Evolutionary conservation across 306 rosid species (phyloP).

Genomic region (Mimosa pudica): DNA sequence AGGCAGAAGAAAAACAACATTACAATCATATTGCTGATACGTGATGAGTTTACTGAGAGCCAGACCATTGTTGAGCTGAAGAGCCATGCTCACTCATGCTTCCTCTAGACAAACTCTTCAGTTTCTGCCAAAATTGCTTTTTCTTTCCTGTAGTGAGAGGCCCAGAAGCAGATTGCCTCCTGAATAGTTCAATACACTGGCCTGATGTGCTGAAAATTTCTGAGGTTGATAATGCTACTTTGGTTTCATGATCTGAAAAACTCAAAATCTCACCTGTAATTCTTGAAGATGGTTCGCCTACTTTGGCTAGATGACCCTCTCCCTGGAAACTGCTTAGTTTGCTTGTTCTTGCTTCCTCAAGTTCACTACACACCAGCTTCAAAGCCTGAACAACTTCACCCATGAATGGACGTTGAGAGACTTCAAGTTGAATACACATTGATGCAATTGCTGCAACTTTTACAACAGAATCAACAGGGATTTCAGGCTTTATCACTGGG

Average conservation of each 20-base stretch:
- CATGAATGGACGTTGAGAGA: constrained; percentile 75
- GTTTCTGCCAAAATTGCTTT: constrained; percentile 70
- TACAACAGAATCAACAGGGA: constrained; percentile 49
- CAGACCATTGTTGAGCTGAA: constrained; percentile 55
- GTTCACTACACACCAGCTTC: constrained; percentile 67
- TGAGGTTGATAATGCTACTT: constrained; percentile 51
- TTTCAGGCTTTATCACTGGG: constrained; percentile 54
- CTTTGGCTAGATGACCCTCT: constrained; percentile 36
- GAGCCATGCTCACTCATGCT: constrained; percentile 79
- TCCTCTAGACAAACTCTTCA: constrained; percentile 68
- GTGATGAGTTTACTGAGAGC: constrained; percentile 45
- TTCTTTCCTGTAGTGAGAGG: constrained; percentile 58
- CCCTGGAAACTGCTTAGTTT: constrained; percentile 40
- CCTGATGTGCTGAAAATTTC: constrained; percentile 53
- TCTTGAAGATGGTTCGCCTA: constrained; percentile 17
- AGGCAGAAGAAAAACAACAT: neutral
- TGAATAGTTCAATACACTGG: constrained; percentile 60
- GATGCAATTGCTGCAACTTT: constrained; percentile 81
- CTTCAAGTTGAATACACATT: constrained; percentile 77
- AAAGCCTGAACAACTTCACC: constrained; percentile 81
- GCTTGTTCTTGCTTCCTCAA: constrained; percentile 44
- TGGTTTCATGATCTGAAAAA: constrained; percentile 38
- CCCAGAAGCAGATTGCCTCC: constrained; percentile 74
- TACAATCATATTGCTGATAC: constrained; percentile 6
- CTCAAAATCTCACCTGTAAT: constrained; percentile 33